Evolutionary conservation across 495 filamentous ascomycete genomes (phyloP).

Genomic region (Talaromyces proteolyticus): DNA sequence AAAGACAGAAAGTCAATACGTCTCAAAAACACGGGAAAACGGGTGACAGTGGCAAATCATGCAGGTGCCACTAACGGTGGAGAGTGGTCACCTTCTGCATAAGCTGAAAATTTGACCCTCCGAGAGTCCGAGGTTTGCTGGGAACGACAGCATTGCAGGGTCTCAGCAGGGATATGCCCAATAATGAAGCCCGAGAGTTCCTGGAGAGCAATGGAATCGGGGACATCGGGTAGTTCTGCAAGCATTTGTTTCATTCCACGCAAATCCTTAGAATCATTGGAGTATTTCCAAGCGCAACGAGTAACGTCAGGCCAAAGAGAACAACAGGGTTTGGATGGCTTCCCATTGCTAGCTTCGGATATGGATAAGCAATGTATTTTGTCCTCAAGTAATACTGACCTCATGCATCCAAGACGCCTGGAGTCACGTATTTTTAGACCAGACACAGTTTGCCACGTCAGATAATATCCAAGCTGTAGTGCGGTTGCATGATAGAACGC

Average conservation of each 20-base stretch:
- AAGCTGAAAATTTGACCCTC: not conserved
- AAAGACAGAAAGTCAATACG: not conserved
- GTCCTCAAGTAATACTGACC: slow-evolving; percentile 16
- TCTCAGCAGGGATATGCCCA: not conserved
- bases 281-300: not conserved
- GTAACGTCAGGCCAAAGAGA: not conserved
- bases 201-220: not conserved
- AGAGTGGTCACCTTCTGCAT: slow-evolving; percentile 15
- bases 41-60: slow-evolving; percentile 26
- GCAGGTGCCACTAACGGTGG: slow-evolving; percentile 13
- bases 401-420: slow-evolving; percentile 1
- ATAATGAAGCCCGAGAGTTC: not conserved
- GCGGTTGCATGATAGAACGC: slow-evolving; percentile 39
- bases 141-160: not conserved
- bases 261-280: not conserved
- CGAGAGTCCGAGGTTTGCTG: not conserved
- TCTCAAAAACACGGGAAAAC: slow-evolving; percentile 11
- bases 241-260: not conserved
- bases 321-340: slow-evolving; percentile 11
- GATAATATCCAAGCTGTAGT: slow-evolving; percentile 38
- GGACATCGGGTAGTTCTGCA: not conserved
- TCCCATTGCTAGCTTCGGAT: not conserved
- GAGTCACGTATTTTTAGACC: slow-evolving; percentile 17
- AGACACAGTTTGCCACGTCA: slow-evolving; percentile 44
- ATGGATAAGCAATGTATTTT: slow-evolving; percentile 6